Conservation (phyloP, 371 early-diverging fungal species). For the Entomophthora muscae region DNA sequence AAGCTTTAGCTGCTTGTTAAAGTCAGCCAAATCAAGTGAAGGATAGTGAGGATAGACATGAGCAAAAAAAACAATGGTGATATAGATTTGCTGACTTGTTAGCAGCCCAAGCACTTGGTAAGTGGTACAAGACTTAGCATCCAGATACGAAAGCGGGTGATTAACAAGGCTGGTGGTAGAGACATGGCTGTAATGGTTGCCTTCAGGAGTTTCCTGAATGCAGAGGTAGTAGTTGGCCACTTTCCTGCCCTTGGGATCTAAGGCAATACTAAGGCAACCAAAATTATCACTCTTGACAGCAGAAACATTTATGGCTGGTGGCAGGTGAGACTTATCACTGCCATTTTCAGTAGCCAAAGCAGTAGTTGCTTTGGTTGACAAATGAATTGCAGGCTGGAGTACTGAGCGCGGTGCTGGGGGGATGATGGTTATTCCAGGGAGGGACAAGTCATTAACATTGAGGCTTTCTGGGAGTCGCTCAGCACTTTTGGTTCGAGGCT, state of each 20-base stretch:
- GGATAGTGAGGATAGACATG: slow-evolving; percentile 1
- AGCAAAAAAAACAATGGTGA: background rate
- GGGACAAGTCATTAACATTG: background rate
- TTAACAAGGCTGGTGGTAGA: background rate
- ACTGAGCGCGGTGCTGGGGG: background rate
- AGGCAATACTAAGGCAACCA: background rate
- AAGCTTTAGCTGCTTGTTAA: background rate
- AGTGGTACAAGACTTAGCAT: background rate
- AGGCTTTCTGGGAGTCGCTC: background rate
- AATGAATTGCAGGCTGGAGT: background rate
- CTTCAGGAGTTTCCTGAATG: background rate
- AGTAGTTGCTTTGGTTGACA: background rate
- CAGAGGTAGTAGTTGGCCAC: slow-evolving; percentile 3
- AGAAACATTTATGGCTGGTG: background rate
- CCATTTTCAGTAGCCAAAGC: background rate
- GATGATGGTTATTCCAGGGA: background rate
- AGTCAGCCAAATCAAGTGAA: background rate
- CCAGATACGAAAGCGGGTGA: slow-evolving; percentile 1
- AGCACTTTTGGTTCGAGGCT: background rate
- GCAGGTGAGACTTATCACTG: background rate
- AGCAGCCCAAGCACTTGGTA: background rate
- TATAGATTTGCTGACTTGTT: slow-evolving; percentile 10
- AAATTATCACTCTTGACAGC: background rate
- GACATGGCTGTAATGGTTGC: background rate
- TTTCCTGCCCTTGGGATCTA: slow-evolving; percentile 1